Percentiles rank a stretch among this genome's conserved stretches.
Evolutionary conservation across 306 rosid genomes (phyloP).

Genomic region (Quillaja saponaria): DNA sequence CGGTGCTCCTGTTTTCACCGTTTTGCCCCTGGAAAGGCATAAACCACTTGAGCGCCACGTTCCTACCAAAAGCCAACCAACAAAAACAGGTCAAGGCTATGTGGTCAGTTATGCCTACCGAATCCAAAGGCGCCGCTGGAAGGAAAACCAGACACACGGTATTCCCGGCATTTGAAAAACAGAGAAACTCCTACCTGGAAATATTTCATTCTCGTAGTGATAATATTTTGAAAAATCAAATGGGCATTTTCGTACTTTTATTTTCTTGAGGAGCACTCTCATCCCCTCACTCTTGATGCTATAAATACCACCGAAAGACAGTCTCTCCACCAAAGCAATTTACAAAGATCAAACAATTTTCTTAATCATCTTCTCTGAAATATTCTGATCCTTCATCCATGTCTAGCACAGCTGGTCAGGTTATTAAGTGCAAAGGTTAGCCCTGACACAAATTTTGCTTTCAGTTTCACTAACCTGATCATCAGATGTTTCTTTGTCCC

Average conservation of each 20-base stretch:
- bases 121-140: constrained; percentile 19
- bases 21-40: not conserved
- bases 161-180: not conserved
- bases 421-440: constrained; percentile 73
- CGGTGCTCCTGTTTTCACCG: too few relatives aligned
- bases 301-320: not conserved
- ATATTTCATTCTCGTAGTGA: not conserved
- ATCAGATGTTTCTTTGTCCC: not conserved
- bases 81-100: not conserved
- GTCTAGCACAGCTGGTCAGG: constrained; percentile 57
- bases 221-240: not conserved
- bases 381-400: too few relatives aligned
- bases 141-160: not conserved
- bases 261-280: not conserved
- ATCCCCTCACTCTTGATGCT: not conserved
- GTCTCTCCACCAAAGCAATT: not conserved
- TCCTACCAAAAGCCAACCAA: not conserved
- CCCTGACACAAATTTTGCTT: not conserved
- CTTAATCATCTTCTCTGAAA: not conserved
- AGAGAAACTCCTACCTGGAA: not conserved
- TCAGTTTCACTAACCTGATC: not conserved
- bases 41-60: not conserved
- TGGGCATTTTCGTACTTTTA: not conserved
- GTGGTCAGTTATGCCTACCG: not conserved
- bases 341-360: not conserved